Conservation (phyloP, 1,284 basidiomycete genomes). For the Microstroma glucosiphilum region DNA sequence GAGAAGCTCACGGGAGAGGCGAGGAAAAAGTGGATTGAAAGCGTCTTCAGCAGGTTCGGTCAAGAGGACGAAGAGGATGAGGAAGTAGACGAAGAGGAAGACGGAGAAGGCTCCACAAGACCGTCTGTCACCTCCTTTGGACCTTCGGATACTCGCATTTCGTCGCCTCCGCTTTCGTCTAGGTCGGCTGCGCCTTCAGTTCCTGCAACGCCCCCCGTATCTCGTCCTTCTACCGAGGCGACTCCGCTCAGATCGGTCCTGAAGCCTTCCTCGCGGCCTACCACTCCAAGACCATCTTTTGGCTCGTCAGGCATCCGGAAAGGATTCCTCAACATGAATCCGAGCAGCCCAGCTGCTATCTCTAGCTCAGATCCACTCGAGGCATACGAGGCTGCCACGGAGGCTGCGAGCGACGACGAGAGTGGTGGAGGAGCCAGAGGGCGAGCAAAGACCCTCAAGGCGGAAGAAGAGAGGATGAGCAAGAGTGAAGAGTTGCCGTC, state of each 20-base stretch:
- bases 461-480: neutral
- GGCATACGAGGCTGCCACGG: conserved; percentile 8
- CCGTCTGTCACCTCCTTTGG: neutral
- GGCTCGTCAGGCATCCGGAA: conserved; percentile 4
- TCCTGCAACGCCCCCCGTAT: neutral
- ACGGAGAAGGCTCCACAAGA: conserved; percentile 3
- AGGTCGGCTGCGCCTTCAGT: neutral
- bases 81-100: conserved; percentile 11
- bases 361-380: conserved; percentile 29
- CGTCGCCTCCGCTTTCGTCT: neutral
- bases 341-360: conserved; percentile 11
- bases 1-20: conserved; percentile 17
- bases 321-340: conserved; percentile 10
- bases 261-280: conserved; percentile 6
- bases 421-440: neutral
- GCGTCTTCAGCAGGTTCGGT: conserved; percentile 27
- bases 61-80: conserved; percentile 23
- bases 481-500: neutral
- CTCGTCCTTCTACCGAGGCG: neutral
- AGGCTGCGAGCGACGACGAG: neutral
- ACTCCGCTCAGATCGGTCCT: conserved; percentile 14
- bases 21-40: conserved; percentile 35
- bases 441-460: neutral
- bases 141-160: neutral
- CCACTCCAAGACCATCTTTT: neutral